A percentile compares a stretch with the other conserved stretches of the same genome.
phyloP scores from a whole-genome alignment of 768 basidiomycete species.

The Russula lepida region DNA sequence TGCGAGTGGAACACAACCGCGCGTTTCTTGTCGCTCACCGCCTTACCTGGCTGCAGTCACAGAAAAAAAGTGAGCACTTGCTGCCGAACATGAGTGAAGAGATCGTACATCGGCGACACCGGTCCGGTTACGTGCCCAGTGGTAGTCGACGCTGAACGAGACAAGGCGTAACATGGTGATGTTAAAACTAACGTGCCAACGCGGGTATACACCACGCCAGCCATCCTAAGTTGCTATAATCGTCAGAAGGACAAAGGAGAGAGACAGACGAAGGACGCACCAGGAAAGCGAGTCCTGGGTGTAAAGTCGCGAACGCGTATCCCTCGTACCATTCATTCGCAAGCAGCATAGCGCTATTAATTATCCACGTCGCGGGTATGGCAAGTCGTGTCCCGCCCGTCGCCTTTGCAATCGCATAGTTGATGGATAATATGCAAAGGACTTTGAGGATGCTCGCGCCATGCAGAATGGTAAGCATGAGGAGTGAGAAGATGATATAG shows the following conservation, averaged over 20 bases:
- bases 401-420: slow-evolving; percentile 55
- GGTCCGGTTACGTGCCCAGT: slow-evolving; percentile 59
- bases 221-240: slow-evolving; percentile 39
- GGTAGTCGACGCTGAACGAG: slow-evolving; percentile 88
- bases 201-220: slow-evolving; percentile 69
- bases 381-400: slow-evolving; percentile 36
- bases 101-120: slow-evolving; percentile 35
- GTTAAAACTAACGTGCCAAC: slow-evolving; percentile 93
- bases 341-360: slow-evolving; percentile 69
- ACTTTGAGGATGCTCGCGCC: slow-evolving; percentile 78
- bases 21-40: slow-evolving; percentile 52
- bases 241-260: neutral
- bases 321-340: slow-evolving; percentile 68
- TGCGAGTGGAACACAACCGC: slow-evolving; percentile 44
- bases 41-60: slow-evolving; percentile 22
- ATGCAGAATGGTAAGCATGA: slow-evolving; percentile 68
- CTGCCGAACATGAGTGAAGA: neutral
- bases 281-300: slow-evolving; percentile 46
- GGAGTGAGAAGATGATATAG: slow-evolving; percentile 48
- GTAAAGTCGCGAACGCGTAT: slow-evolving; percentile 54
- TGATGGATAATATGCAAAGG: slow-evolving; percentile 54
- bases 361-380: slow-evolving; percentile 62
- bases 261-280: slow-evolving; percentile 37
- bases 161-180: slow-evolving; percentile 92
- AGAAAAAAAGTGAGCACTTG: neutral